Conservation (phyloP, 2,329 filamentous ascomycete species). For the Aspergillus latus region DNA sequence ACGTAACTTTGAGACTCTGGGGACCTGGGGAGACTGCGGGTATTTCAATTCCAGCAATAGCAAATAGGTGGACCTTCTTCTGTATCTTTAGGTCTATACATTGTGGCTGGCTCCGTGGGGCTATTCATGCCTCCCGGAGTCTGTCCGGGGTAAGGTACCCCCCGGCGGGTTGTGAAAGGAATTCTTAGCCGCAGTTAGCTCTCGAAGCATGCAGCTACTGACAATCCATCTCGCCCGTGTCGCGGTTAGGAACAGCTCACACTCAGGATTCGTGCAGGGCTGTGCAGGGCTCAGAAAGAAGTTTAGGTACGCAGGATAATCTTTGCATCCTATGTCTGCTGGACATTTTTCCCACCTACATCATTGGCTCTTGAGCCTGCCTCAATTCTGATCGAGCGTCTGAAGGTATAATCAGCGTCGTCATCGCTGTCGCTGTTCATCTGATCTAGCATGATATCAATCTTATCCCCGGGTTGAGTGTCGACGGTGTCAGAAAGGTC, state of each 20-base stretch:
- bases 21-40: background rate
- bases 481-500: slow-evolving; percentile 21
- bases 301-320: background rate
- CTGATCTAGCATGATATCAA: slow-evolving; percentile 43
- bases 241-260: no score
- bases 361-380: background rate
- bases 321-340: background rate
- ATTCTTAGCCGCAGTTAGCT: background rate
- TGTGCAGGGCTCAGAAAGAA: no score
- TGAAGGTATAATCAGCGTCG: slow-evolving; percentile 20
- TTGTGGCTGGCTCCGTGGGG: background rate
- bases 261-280: no score
- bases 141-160: background rate
- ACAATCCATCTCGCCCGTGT: background rate
- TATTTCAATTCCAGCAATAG: slow-evolving; percentile 7
- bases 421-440: slow-evolving; percentile 43
- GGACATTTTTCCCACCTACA: background rate
- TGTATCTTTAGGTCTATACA: background rate
- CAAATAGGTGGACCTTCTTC: background rate
- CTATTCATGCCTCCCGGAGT: background rate
- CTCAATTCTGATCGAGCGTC: background rate
- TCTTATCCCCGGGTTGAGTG: slow-evolving; percentile 40
- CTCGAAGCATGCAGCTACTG: background rate
- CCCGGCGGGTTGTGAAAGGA: background rate
- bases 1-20: background rate